A percentile compares a stretch with the other conserved stretches of the same genome.
phyloP scores from a whole-genome alignment of 139 green algal genomes.

The Haematococcus lacustris region DNA sequence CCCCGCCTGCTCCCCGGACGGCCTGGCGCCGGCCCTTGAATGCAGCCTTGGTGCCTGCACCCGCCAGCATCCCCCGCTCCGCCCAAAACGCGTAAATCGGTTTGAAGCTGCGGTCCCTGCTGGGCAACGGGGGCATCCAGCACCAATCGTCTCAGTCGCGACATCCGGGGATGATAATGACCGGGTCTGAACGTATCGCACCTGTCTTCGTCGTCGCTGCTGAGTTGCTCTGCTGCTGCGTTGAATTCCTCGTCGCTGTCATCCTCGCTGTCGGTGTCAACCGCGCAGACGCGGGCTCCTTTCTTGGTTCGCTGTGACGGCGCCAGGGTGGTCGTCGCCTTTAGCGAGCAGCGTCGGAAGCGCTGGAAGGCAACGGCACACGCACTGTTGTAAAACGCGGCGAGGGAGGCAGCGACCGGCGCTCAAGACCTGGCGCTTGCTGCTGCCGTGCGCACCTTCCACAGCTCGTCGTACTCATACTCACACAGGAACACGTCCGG shows the following conservation, averaged over 20 bases:
- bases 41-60: too few species aligned
- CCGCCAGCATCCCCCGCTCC: constrained; percentile 5
- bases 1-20: too few species aligned
- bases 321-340: too few species aligned
- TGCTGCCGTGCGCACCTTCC: constrained; percentile 35
- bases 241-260: not conserved
- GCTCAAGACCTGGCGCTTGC: not conserved
- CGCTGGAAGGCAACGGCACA: not conserved
- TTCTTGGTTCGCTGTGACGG: too few species aligned
- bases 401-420: too few species aligned
- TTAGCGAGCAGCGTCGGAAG: not conserved
- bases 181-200: too few species aligned
- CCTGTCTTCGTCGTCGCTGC: too few species aligned
- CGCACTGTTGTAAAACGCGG: not conserved
- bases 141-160: too few species aligned
- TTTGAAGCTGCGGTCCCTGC: constrained; percentile 13
- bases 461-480: constrained; percentile 36
- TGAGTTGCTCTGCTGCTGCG: too few species aligned
- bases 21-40: too few species aligned
- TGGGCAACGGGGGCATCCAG: not conserved
- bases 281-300: too few species aligned
- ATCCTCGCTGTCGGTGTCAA: not conserved
- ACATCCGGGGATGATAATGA: too few species aligned
- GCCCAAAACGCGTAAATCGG: constrained; percentile 23
- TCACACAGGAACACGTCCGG: constrained; percentile 82